These are phyloP conservation scores for Talaromyces albobiverticillius DNA, from an alignment of 2,329 filamentous ascomycete genomes.

Conservation along the genomic window DNA sequence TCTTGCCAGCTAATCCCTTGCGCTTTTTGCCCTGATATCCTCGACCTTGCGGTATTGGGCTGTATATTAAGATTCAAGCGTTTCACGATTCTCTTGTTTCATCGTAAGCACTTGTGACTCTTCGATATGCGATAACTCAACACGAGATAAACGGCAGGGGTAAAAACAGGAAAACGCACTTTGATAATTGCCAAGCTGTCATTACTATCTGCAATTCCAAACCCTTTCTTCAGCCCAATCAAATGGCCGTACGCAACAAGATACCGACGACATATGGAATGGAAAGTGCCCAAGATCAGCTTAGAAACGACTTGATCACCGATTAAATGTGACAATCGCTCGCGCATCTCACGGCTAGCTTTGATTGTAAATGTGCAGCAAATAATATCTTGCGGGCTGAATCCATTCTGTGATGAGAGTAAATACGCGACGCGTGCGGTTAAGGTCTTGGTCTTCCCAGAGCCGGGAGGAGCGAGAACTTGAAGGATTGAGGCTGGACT, in stretches of 20 bases:
- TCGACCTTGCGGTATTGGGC: slow-evolving; percentile 64
- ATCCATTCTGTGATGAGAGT: slow-evolving; percentile 62
- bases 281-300: slow-evolving; percentile 87
- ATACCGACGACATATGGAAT: slow-evolving; percentile 86
- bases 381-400: slow-evolving; percentile 81
- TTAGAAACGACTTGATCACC: slow-evolving; percentile 71
- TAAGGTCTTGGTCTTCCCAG: slow-evolving; percentile 92
- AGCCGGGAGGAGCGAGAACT: slow-evolving; percentile 63
- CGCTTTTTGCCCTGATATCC: slow-evolving; percentile 68
- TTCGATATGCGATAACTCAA: background rate
- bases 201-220: slow-evolving; percentile 82
- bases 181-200: slow-evolving; percentile 78
- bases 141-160: background rate
- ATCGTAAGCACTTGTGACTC: slow-evolving; percentile 7
- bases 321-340: slow-evolving; percentile 77
- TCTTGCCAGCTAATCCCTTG: slow-evolving; percentile 50
- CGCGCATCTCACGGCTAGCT: slow-evolving; percentile 89
- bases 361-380: slow-evolving; percentile 98
- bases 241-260: slow-evolving; percentile 77
- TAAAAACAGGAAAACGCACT: slow-evolving; percentile 21
- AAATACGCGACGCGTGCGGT: slow-evolving; percentile 91
- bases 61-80: slow-evolving; percentile 67
- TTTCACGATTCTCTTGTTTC: slow-evolving; percentile 67
- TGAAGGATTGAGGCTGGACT: slow-evolving; percentile 59
- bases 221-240: slow-evolving; percentile 78